Evolutionary conservation across 2,329 filamentous ascomycete species (phyloP).

Genomic region (Microcyclospora pomicola): DNA sequence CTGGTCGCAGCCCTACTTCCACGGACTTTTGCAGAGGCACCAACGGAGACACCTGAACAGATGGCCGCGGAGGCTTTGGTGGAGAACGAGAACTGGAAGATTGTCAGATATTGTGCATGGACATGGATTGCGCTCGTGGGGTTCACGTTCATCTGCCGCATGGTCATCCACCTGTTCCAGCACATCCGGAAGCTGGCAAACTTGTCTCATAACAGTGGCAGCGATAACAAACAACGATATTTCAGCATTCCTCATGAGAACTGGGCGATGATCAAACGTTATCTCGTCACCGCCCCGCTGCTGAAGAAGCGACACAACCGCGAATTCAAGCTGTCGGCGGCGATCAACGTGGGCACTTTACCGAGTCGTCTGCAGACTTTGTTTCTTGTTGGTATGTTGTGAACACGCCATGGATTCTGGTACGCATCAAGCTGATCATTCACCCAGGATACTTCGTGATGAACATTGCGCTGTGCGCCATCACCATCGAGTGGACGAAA

Average conservation of each 20-base stretch:
- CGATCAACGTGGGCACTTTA: constrained; percentile 36
- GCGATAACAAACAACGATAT: constrained; percentile 48
- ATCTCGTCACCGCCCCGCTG: constrained; percentile 34
- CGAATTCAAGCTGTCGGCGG: constrained; percentile 37
- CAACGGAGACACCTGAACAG: constrained; percentile 1
- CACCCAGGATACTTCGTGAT: constrained; percentile 30
- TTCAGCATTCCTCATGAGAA: constrained; percentile 50
- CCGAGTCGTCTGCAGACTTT: constrained; percentile 36
- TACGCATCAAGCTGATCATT: too few species aligned
- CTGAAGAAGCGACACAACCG: constrained; percentile 36
- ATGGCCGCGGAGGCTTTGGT: neutral
- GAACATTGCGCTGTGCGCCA: constrained; percentile 33
- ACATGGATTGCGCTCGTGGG: constrained; percentile 50
- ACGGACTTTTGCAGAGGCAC: constrained; percentile 2
- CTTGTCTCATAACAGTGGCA: constrained; percentile 56
- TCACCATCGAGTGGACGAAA: constrained; percentile 50
- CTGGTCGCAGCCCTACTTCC: constrained; percentile 7
- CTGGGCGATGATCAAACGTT: constrained; percentile 32
- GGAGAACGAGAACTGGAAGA: constrained; percentile 16
- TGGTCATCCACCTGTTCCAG: constrained; percentile 45
- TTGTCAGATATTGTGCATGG: constrained; percentile 22
- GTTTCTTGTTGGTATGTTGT: constrained; percentile 24
- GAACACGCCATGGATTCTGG: too few species aligned
- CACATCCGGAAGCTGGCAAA: constrained; percentile 63
- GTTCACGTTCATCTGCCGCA: constrained; percentile 53